These are phyloP conservation scores for Xylaria curta DNA, from an alignment of 495 filamentous ascomycete species.

Conservation along the genomic window DNA sequence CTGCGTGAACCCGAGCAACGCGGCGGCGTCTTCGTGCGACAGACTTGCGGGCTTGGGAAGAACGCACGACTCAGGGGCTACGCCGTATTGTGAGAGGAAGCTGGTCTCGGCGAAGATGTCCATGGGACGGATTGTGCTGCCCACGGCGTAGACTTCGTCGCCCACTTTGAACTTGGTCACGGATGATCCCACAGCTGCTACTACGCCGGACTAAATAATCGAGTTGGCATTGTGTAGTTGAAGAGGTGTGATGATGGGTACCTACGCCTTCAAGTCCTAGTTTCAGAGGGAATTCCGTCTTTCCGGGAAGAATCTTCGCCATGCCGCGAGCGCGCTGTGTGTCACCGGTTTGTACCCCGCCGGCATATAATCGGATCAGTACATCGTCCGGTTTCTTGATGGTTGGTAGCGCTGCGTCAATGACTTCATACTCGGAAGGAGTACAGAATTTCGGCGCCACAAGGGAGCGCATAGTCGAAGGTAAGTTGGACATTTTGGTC, in stretches of 20 bases:
- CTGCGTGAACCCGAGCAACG: constrained; percentile 51
- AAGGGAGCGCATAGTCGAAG: constrained; percentile 57
- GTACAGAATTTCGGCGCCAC: constrained; percentile 48
- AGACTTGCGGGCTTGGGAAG: constrained; percentile 49
- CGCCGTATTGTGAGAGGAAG: constrained; percentile 48
- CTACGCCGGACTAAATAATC: constrained; percentile 45
- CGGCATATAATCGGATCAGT: constrained; percentile 59
- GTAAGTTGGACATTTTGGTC: constrained; percentile 26
- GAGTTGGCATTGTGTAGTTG: not conserved
- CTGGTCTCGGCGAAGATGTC: constrained; percentile 33
- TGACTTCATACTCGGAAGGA: constrained; percentile 51
- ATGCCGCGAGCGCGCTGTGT: constrained; percentile 51
- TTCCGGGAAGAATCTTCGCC: constrained; percentile 29
- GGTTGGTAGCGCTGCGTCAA: constrained; percentile 51
- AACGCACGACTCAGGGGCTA: constrained; percentile 35
- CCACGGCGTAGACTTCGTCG: constrained; percentile 58
- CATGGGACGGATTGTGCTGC: constrained; percentile 31
- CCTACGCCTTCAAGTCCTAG: constrained; percentile 37
- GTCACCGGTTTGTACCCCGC: constrained; percentile 56
- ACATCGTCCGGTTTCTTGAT: constrained; percentile 51
- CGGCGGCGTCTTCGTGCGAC: constrained; percentile 45
- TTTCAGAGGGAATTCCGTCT: constrained; percentile 36
- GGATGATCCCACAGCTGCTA: constrained; percentile 50
- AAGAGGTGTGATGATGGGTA: not conserved
- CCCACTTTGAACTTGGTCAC: constrained; percentile 55